These are phyloP conservation scores for Boletus reticuloceps DNA, from an alignment of 768 basidiomycete species.

Conservation along the genomic window DNA sequence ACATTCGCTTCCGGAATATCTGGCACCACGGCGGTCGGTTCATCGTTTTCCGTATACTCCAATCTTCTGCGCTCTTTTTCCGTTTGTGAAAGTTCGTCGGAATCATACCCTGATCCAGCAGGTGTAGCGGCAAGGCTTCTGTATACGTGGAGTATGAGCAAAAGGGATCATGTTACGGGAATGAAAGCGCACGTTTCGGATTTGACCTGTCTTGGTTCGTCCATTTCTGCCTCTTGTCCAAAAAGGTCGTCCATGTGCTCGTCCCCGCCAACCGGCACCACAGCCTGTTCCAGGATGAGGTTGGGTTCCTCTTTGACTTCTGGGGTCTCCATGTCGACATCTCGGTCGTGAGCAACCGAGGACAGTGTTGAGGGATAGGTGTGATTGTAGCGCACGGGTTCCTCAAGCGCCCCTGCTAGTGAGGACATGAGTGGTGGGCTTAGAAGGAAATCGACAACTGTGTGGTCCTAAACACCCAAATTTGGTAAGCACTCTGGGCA, in stretches of 20 bases:
- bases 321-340: constrained; percentile 42
- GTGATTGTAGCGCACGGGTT: constrained; percentile 26
- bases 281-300: constrained; percentile 17
- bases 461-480: constrained; percentile 2
- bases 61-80: constrained; percentile 59
- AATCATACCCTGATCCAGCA: constrained; percentile 48
- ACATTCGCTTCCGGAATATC: constrained; percentile 66
- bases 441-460: neutral
- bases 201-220: constrained; percentile 39
- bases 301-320: constrained; percentile 19
- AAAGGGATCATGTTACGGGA: constrained; percentile 7
- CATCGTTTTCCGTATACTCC: constrained; percentile 82
- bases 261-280: constrained; percentile 28
- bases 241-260: constrained; percentile 79
- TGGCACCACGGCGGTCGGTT: constrained; percentile 52
- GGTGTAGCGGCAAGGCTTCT: constrained; percentile 39
- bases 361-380: constrained; percentile 11
- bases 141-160: constrained; percentile 17
- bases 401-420: constrained; percentile 55
- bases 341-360: constrained; percentile 22
- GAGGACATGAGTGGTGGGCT: constrained; percentile 47
- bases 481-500: constrained; percentile 4
- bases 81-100: constrained; percentile 64
- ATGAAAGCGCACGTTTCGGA: constrained; percentile 42
- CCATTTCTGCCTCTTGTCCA: constrained; percentile 61